These are phyloP conservation scores for Magnaporthiopsis poae DNA, from an alignment of 2,329 filamentous ascomycete genomes.

Conservation along the genomic window DNA sequence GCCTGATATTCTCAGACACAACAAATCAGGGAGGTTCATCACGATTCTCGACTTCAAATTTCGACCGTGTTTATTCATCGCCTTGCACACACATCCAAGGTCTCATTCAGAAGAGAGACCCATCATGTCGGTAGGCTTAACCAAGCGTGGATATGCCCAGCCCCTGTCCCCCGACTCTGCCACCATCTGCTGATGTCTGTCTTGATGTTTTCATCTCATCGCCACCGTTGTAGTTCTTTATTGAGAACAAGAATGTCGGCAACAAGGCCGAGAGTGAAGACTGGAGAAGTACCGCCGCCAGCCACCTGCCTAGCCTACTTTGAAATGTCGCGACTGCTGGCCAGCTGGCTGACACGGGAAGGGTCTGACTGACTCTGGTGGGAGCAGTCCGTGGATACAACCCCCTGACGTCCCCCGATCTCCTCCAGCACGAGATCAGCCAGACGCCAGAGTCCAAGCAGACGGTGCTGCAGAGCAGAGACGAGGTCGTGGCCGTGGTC, in stretches of 20 bases:
- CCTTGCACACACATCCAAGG: neutral
- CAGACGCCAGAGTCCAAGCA: conserved; percentile 46
- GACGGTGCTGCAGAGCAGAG: conserved; percentile 52
- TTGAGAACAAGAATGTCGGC: conserved; percentile 69
- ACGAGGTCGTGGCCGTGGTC: conserved; percentile 56
- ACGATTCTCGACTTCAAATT: neutral
- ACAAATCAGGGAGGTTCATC: neutral
- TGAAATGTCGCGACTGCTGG: neutral
- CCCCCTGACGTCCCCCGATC: conserved; percentile 80
- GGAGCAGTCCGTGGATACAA: conserved; percentile 77
- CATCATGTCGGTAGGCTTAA: neutral
- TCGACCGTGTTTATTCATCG: neutral
- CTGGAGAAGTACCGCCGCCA: conserved; percentile 54
- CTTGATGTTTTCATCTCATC: neutral
- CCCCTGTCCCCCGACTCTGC: neutral
- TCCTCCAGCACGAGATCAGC: conserved; percentile 86
- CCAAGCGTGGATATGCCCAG: neutral
- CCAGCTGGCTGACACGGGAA: neutral
- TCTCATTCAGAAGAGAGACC: neutral
- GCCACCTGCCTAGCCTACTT: neutral
- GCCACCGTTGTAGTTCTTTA: conserved; percentile 49
- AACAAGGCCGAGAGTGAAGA: conserved; percentile 67
- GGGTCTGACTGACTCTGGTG: conserved; percentile 24
- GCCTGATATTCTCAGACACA: neutral
- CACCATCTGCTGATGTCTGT: neutral